phyloP scores from a whole-genome alignment of 2,329 filamentous ascomycete genomes.

The Fusarium acutatum region DNA sequence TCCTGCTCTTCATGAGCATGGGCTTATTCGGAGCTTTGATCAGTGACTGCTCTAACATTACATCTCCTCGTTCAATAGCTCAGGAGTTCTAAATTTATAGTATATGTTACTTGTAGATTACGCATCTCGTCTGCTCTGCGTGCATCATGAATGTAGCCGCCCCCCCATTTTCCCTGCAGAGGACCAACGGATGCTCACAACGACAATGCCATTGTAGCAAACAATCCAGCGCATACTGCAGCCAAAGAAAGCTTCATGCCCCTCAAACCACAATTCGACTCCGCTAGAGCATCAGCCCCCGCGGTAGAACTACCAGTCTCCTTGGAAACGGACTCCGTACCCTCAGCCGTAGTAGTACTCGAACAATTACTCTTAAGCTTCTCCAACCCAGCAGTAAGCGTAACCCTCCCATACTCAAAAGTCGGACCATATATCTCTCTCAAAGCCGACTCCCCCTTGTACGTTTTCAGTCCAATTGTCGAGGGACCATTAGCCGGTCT shows the following conservation, averaged over 20 bases:
- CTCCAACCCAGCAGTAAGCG: neutral
- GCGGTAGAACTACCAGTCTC: neutral
- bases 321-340: accelerated
- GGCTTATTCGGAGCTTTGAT: neutral
- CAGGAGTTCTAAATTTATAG: accelerated
- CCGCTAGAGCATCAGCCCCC: accelerated
- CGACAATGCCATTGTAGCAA: neutral
- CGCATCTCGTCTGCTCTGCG: neutral
- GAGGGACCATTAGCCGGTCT: neutral
- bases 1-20: neutral
- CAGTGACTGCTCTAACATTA: neutral
- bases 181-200: accelerated
- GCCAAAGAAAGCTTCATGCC: accelerated
- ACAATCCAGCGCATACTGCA: neutral
- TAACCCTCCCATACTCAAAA: neutral
- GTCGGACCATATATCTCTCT: neutral
- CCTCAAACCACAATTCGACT: neutral
- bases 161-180: accelerated
- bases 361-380: neutral
- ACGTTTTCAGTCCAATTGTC: neutral
- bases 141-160: accelerated
- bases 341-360: neutral
- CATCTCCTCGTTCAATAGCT: neutral
- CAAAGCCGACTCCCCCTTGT: neutral
- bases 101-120: accelerated